Base-by-base conservation (phyloP, 768 basidiomycete genomes). In the Calocybe indica region DNA sequence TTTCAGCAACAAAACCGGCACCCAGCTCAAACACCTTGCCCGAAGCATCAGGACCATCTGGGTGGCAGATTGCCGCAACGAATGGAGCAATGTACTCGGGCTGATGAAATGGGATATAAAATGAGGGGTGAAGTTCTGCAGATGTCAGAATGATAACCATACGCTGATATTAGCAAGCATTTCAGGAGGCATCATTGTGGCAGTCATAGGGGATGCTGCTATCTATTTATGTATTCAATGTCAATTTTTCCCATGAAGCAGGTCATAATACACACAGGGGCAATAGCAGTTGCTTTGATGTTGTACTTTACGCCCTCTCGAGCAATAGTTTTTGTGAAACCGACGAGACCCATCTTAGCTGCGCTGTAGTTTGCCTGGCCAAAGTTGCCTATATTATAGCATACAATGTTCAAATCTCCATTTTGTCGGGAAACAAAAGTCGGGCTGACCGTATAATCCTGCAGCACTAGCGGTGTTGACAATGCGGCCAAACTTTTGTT, bases 321-420 rank as follows among this genome's bases (percentile, higher is more conserved):
- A 3, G 94, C 92, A 33, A 99, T 78, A 5, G 95, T 92, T 63
- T 92, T 92, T 12, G 93, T 91, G 68, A 97, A 96, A 0, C 74
- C 85, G 43, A 97, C 76, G 33, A 99, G 79, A 54, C 85, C 92
- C 91, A 96, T 94, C 76, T 99, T 98, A 1, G 94, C 95, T 2
- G 95, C 92, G 40, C 92, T 93, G 66, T 98, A 99, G 65, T 98
- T 99, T 9, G 92, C 85, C 67, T 97, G 94, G 7, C 96, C 96
- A 61, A 95, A 89, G 71, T 95, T 97, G 6, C 92, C 88, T 90
- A 52, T 8, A 32, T 31, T 6, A 32, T 31, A 10, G 40, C 10
- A 42, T 14, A 2, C 22, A 2, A 13, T 10, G 11, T 29, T 47
- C n/a, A 49, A 28, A 5, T 31, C 8, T 1, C 7, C 31, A 34